phyloP scores from a whole-genome alignment of 192 early-diverging fungal genomes.

The Pilobolus umbonatus region DNA sequence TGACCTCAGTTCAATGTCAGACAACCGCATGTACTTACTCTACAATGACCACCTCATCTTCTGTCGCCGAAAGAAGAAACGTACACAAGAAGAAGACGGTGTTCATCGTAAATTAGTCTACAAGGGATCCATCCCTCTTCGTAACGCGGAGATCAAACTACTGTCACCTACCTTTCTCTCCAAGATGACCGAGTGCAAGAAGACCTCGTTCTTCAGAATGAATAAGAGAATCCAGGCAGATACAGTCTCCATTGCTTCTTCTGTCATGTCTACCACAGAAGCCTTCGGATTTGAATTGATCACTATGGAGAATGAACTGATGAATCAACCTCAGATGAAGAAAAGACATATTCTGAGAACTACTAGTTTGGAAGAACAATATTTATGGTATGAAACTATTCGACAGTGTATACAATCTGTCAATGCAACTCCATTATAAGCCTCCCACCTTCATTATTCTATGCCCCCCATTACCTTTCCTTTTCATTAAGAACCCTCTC shows the following conservation, averaged over 20 bases:
- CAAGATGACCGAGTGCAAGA: slow-evolving; percentile 9
- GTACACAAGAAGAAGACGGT: not conserved
- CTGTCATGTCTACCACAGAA: not conserved
- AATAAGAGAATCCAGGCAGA: no score
- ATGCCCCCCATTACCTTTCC: no score
- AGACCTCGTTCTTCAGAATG: slow-evolving; percentile 2
- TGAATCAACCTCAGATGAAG: not conserved
- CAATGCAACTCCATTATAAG: slow-evolving; percentile 11
- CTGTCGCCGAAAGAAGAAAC: slow-evolving; percentile 13
- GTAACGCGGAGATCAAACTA: not conserved
- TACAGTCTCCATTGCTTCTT: not conserved
- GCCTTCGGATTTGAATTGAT: slow-evolving; percentile 22
- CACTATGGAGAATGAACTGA: not conserved
- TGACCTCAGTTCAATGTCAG: not conserved
- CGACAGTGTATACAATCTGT: not conserved
- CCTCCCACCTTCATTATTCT: no score
- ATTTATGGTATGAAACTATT: slow-evolving; percentile 10
- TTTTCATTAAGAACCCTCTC: no score
- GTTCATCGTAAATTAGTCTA: slow-evolving; percentile 12
- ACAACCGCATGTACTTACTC: slow-evolving; percentile 20
- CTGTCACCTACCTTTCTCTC: not conserved
- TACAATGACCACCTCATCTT: slow-evolving; percentile 25
- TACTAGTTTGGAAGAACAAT: slow-evolving; percentile 7
- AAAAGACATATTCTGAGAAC: slow-evolving; percentile 13
- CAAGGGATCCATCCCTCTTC: slow-evolving; percentile 12